Percentiles rank a stretch among this genome's conserved stretches.
Evolutionary conservation across 2,329 filamentous ascomycete genomes (phyloP).

Genomic region (Nakataea oryzae): DNA sequence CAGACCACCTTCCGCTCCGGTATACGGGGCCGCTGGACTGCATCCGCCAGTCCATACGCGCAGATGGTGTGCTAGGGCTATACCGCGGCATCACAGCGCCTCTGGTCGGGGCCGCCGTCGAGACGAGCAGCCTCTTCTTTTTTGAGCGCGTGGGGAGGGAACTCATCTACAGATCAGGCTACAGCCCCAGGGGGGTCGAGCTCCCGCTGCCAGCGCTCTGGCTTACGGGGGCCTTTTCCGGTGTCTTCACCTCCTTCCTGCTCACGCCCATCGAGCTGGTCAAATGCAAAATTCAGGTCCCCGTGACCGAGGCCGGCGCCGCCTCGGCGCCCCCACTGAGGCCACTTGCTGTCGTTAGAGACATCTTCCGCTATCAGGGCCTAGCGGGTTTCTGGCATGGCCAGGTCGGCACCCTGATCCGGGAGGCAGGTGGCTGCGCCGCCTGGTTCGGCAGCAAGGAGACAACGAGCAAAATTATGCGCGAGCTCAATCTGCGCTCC

Average conservation of each 20-base stretch:
- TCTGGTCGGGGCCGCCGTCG: slow-evolving; percentile 79
- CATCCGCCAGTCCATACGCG: slow-evolving; percentile 73
- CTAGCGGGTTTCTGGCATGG: slow-evolving; percentile 88
- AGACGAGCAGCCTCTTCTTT: slow-evolving; percentile 88
- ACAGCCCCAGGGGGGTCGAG: slow-evolving; percentile 39
- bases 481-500: slow-evolving; percentile 38
- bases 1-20: slow-evolving; percentile 67
- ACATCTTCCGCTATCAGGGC: slow-evolving; percentile 76
- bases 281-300: slow-evolving; percentile 97
- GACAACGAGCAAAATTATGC: slow-evolving; percentile 62
- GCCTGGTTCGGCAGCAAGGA: slow-evolving; percentile 95
- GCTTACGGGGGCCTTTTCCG: slow-evolving; percentile 74
- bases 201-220: slow-evolving; percentile 69
- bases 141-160: slow-evolving; percentile 71
- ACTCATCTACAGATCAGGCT: slow-evolving; percentile 43
- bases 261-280: slow-evolving; percentile 94
- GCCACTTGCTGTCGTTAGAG: slow-evolving; percentile 61
- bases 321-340: slow-evolving; percentile 37
- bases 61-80: slow-evolving; percentile 69
- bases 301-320: slow-evolving; percentile 28
- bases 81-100: slow-evolving; percentile 93
- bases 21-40: slow-evolving; percentile 88
- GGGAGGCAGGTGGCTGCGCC: slow-evolving; percentile 85
- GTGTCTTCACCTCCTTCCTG: slow-evolving; percentile 79
- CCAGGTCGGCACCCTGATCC: slow-evolving; percentile 84